Base-by-base conservation (phyloP, 345 rosid genomes). In the Citrus cavaleriei region DNA sequence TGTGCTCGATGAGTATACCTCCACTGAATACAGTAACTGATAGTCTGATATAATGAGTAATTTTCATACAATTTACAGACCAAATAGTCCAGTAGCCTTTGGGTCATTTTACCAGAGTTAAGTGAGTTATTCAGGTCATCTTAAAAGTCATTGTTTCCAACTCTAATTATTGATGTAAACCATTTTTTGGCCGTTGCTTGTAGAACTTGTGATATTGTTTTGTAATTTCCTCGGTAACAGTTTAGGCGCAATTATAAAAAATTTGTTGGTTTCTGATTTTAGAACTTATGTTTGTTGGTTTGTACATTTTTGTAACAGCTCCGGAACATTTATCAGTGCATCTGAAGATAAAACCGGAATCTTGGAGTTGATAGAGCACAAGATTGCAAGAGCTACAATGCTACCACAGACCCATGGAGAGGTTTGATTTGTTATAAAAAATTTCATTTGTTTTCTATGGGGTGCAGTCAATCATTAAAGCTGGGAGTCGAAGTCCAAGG, bases 301-400 rank as follows among this genome's bases (percentile, higher is more conserved):
- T 75, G 42, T 46, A 22, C 51, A 34, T 75, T 62, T 10, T 27
- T 49, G 59, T n/a, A 84, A 82, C 92, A 92, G 97, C 78, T 92
- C 94, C 19, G 97, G 94, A 58, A 90, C 93, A 51, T 92, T 92
- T 86, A 27, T 90, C 68, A 84, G 91, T 88, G 84, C 93, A 81
- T 88, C 93, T 22, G 94, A 90, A 84, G 97, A 92, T 75, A 64
- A 80, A 60, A 81, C 90, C 68, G 89, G 97, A 73, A 82, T 72
- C 68, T 78, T 90, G 81, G 91, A 86, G 51, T 84, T 65, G 49
- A 84, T 92, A 49, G 97, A 92, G 81, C 72, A 28, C 80, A 92
- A 92, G 81, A 92, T 90, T 68, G 92, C 97, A n/a, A 90, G 82
- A 77, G 92, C 87, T 83, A 87, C 97, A 19, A 89, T 89, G 91